Base-by-base conservation (phyloP, 495 filamentous ascomycete genomes). In the Cenococcum geophilum region DNA sequence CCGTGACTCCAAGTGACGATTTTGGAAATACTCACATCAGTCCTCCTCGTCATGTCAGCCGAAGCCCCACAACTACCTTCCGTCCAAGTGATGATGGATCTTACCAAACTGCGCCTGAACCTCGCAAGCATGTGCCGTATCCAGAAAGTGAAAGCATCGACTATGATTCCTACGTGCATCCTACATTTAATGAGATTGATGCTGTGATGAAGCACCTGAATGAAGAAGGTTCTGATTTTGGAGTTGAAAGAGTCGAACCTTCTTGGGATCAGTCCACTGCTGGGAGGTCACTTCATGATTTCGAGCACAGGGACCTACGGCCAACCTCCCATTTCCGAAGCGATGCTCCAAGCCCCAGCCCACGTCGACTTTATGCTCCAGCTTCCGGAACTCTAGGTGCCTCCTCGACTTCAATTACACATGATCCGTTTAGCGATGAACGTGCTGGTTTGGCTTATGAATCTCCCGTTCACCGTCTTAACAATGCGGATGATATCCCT, bases 151-250 rank as follows among this genome's bases (percentile, higher is more conserved):
- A 69, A 53, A 64, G 58, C 23, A 40, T 67, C 11, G 66, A 71
- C 55, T 69, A 62, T 34, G 64, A 71, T 51, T 54, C 27, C 27
- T 32, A 61, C 55, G 68, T 50, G n/a, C 66, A 82, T 48, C 83
- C 82, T 22, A 84, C 87, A 45, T 86, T 88, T 61, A 84, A 86
- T 58, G 89, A 95, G 70, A 85, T 95, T 63, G 89, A 95, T 72
- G 88, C 83, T 25, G 79, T 95, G 55, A 93, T 95, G 89, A 84
- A 85, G 18, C 86, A 90, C 51, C 78, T 95, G 55, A 86, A 91
- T 68, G 78, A 82, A 49, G 81, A 78, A 34, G 85, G 87, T 59
- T 86, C 86, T 0, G 82, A 86, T 59, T 79, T 87, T 69, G 87
- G 88, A 9, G 80, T 91, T 59, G 87, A 88, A 67, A 78, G 83